A percentile compares a stretch with the other conserved stretches of the same genome.
phyloP scores from a whole-genome alignment of 805 yeast species.

The Schwanniomyces occidentalis region DNA sequence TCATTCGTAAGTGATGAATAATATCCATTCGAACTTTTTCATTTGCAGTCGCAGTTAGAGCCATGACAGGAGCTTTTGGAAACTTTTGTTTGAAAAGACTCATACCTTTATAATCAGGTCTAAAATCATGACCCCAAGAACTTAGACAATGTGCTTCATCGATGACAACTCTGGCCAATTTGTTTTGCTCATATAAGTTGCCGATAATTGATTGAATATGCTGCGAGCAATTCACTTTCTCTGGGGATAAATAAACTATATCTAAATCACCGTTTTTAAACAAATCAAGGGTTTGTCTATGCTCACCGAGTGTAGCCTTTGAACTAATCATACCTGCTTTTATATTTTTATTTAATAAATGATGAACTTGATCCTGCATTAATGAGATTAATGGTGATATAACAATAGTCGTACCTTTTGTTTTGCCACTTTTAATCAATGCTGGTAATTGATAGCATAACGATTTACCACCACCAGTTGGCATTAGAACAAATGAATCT shows the following conservation, averaged over 20 bases:
- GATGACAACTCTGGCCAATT: slow-evolving; percentile 82
- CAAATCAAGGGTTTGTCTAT: slow-evolving; percentile 58
- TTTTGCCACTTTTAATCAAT: slow-evolving; percentile 67
- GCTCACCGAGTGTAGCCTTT: slow-evolving; percentile 61
- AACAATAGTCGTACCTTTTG: slow-evolving; percentile 85
- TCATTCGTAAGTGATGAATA: slow-evolving; percentile 68
- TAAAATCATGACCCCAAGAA: slow-evolving; percentile 98
- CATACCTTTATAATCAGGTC: slow-evolving; percentile 91
- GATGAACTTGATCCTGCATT: slow-evolving; percentile 96
- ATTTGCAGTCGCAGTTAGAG: slow-evolving; percentile 96
- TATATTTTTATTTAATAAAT: slow-evolving; percentile 64
- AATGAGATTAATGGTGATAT: slow-evolving; percentile 92
- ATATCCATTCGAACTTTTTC: slow-evolving; percentile 87
- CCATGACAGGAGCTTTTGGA: slow-evolving; percentile 89
- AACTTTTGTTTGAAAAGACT: slow-evolving; percentile 68
- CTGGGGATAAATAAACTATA: slow-evolving; percentile 88
- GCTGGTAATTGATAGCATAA: slow-evolving; percentile 96
- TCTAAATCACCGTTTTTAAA: slow-evolving; percentile 69
- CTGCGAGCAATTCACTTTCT: slow-evolving; percentile 79
- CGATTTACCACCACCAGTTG: slow-evolving; percentile 98
- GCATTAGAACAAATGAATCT: slow-evolving; percentile 95
- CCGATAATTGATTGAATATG: slow-evolving; percentile 66
- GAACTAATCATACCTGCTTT: slow-evolving; percentile 89
- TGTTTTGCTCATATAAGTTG: slow-evolving; percentile 51
- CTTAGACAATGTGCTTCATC: slow-evolving; percentile 99